phyloP scores from a whole-genome alignment of 2,329 filamentous ascomycete genomes.

The Zalaria sp. region DNA sequence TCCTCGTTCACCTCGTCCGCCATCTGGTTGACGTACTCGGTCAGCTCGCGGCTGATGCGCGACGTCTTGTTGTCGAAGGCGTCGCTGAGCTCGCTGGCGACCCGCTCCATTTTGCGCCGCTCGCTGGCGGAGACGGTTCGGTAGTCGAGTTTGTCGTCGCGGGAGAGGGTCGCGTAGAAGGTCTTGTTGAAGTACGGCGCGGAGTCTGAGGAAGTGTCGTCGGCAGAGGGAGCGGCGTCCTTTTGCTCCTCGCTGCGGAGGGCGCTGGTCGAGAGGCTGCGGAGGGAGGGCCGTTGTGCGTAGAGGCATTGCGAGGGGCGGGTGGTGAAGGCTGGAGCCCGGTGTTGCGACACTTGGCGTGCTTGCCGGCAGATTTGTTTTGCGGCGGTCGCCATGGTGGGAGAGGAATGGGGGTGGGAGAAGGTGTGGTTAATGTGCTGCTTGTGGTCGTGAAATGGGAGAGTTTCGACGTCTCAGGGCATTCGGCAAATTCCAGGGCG shows the following conservation, averaged over 20 bases:
- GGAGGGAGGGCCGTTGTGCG: neutral
- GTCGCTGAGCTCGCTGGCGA: constrained; percentile 2
- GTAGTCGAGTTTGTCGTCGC: constrained; percentile 8
- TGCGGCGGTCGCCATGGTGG: constrained; percentile 1
- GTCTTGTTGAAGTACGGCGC: constrained; percentile 7
- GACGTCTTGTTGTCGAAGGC: constrained; percentile 4
- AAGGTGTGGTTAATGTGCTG: too few species aligned
- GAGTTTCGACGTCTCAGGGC: too few species aligned
- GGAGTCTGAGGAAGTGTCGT: constrained; percentile 1
- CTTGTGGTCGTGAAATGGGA: too few species aligned
- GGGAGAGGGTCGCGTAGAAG: constrained; percentile 7
- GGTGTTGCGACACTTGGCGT: constrained; percentile 1
- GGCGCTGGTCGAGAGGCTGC: neutral
- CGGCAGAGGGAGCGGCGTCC: neutral
- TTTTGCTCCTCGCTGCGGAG: neutral
- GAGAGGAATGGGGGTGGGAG: too few species aligned
- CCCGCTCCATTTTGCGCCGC: constrained; percentile 4
- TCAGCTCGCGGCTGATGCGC: constrained; percentile 5
- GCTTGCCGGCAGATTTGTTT: constrained; percentile 1
- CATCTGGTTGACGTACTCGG: constrained; percentile 3
- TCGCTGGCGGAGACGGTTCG: constrained; percentile 6
- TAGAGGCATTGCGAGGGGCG: neutral
- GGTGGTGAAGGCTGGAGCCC: neutral
- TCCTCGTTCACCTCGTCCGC: constrained; percentile 5
- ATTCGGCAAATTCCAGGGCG: too few species aligned